Conservation (phyloP, 2,329 filamentous ascomycete species). For the Chaetomiaceae sp. region DNA sequence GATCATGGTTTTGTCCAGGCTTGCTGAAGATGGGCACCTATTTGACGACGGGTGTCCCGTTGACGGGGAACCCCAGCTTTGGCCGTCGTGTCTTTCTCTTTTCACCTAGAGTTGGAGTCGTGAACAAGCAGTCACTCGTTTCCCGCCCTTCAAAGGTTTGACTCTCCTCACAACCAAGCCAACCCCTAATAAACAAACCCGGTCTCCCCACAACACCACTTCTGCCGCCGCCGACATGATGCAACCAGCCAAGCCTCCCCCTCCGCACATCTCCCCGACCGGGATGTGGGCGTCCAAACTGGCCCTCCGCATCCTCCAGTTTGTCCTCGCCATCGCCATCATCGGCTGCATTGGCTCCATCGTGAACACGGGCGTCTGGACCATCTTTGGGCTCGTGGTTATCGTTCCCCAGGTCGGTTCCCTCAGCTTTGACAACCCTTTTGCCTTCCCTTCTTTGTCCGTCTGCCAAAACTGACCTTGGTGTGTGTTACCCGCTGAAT, state of each 20-base stretch:
- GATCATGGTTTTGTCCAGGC: neutral
- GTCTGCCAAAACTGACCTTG: too few species aligned
- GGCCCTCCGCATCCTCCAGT: constrained; percentile 7
- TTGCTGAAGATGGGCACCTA: neutral
- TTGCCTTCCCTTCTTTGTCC: too few species aligned
- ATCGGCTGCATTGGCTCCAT: neutral
- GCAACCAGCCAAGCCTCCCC: neutral
- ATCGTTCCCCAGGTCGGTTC: constrained; percentile 1
- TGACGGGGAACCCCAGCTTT: too few species aligned
- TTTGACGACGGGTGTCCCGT: neutral
- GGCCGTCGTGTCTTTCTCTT: too few species aligned
- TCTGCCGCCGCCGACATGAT: neutral
- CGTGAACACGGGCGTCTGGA: neutral
- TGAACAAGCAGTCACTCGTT: neutral
- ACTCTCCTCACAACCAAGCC: too few species aligned
- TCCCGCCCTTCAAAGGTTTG: too few species aligned
- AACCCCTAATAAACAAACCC: too few species aligned
- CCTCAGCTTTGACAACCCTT: neutral
- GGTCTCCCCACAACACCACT: too few species aligned
- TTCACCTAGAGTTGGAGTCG: neutral
- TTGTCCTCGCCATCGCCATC: neutral
- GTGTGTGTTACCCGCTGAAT: too few species aligned
- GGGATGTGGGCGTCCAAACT: constrained; percentile 12
- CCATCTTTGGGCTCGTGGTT: neutral
- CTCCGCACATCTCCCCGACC: neutral